phyloP scores from a whole-genome alignment of 78 protist species.

The Polysphondylium violaceum region DNA sequence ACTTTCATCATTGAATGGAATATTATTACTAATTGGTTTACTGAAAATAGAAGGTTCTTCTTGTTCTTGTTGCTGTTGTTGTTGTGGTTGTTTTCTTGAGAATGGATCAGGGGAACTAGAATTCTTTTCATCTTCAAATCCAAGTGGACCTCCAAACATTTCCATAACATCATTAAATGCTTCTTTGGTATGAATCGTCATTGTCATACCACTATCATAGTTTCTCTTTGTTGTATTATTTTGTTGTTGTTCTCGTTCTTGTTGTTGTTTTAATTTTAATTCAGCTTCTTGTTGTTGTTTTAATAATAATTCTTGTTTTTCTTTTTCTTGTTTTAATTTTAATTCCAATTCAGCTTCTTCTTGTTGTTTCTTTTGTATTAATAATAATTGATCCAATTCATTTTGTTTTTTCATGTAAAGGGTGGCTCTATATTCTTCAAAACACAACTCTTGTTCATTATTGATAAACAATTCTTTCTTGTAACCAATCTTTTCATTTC shows the following conservation, averaged over 20 bases:
- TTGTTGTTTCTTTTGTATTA: background rate
- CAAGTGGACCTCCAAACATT: slow-evolving; percentile 65
- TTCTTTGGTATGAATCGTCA: slow-evolving; percentile 69
- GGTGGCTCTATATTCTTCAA: slow-evolving; percentile 57
- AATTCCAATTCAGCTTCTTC: background rate
- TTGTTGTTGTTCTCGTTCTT: slow-evolving; percentile 12
- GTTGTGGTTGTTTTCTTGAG: background rate
- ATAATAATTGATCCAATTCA: background rate
- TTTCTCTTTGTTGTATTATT: background rate
- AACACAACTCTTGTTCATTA: slow-evolving; percentile 30
- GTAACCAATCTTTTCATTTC: slow-evolving; percentile 58
- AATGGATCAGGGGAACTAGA: background rate
- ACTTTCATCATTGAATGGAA: background rate
- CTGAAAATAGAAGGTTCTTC: background rate
- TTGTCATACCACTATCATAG: slow-evolving; percentile 70
- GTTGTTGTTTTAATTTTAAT: background rate
- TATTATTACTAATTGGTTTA: background rate
- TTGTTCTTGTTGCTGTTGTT: background rate
- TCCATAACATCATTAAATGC: slow-evolving; percentile 77
- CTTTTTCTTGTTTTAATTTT: slow-evolving; percentile 33
- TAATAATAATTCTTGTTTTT: background rate
- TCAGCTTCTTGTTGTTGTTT: slow-evolving; percentile 8
- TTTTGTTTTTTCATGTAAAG: background rate
- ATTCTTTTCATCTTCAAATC: slow-evolving; percentile 17
- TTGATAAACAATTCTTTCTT: slow-evolving; percentile 49